These are phyloP conservation scores for Arthrobotrys sphaeroides DNA, from an alignment of 2,329 filamentous ascomycete genomes.

Conservation along the genomic window DNA sequence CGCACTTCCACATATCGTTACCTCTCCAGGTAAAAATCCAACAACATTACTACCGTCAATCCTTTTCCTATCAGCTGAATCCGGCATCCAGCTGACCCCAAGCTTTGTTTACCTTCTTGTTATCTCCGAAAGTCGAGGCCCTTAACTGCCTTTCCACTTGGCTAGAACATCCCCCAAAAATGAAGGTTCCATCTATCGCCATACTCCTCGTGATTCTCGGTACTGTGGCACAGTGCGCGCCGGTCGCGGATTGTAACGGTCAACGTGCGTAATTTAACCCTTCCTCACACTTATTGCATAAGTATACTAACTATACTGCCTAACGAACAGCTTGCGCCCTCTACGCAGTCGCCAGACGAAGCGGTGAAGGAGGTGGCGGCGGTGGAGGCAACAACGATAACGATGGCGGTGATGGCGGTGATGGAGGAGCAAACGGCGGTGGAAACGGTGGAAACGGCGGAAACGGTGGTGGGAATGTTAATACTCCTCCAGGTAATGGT, in stretches of 20 bases:
- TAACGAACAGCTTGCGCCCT: slow-evolving; percentile 15
- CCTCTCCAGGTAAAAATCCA: background rate
- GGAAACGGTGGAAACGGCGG: background rate
- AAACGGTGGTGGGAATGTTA: background rate
- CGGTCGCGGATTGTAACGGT: slow-evolving; percentile 18
- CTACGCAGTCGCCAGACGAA: background rate
- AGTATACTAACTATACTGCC: background rate
- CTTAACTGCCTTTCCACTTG: background rate
- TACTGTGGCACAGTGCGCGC: slow-evolving; percentile 26
- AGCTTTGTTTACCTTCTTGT: background rate
- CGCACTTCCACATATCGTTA: background rate
- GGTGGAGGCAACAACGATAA: background rate
- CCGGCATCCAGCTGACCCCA: background rate
- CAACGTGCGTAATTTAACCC: background rate
- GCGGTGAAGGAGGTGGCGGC: background rate
- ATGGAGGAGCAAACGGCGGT: background rate
- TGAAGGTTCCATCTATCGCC: slow-evolving; percentile 23
- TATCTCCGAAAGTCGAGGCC: background rate
- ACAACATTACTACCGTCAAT: background rate
- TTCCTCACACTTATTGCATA: background rate
- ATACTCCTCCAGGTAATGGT: background rate
- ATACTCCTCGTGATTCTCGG: background rate
- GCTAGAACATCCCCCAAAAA: background rate
- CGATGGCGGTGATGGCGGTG: background rate
- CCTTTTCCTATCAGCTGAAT: too few species aligned